Evolutionary conservation across 1,284 basidiomycete species (phyloP).

Genomic region (Malassezia dermatis): DNA sequence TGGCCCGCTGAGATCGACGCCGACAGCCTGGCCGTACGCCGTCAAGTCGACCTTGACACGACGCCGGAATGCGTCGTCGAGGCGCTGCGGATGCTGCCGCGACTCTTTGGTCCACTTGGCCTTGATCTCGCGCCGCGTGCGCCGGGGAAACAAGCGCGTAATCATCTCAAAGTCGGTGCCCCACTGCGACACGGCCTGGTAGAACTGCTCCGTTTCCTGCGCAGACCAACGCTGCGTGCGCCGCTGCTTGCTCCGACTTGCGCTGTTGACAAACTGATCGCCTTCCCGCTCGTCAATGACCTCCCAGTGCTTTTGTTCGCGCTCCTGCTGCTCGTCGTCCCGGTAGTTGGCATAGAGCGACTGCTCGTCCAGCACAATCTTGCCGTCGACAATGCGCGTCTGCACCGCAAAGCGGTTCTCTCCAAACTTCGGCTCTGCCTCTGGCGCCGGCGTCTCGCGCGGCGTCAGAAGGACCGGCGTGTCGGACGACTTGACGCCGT

Average conservation of each 20-base stretch:
- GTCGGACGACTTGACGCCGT: conserved; percentile 10
- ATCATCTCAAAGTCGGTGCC: conserved; percentile 87
- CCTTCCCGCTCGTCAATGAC: conserved; percentile 69
- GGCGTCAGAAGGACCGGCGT: conserved; percentile 6
- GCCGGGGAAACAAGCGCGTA: conserved; percentile 67
- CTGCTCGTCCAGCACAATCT: conserved; percentile 48
- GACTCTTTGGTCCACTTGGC: conserved; percentile 83
- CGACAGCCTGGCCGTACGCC: conserved; percentile 36
- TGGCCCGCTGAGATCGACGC: conserved; percentile 42
- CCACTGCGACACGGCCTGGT: conserved; percentile 69
- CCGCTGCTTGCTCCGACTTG: conserved; percentile 60
- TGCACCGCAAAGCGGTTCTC: conserved; percentile 45
- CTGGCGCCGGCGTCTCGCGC: conserved; percentile 12
- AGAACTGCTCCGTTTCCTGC: conserved; percentile 76
- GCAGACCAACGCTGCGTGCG: conserved; percentile 67
- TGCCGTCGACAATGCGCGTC: conserved; percentile 47
- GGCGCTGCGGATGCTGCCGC: conserved; percentile 56
- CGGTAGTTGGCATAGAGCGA: conserved; percentile 43
- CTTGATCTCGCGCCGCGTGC: conserved; percentile 77
- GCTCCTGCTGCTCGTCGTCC: conserved; percentile 50
- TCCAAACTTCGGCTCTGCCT: conserved; percentile 26
- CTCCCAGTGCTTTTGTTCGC: conserved; percentile 56
- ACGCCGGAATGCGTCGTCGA: conserved; percentile 37
- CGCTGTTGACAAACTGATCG: conserved; percentile 64
- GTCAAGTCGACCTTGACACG: conserved; percentile 35